Conservation (phyloP, 768 basidiomycete species). For the Phaeotremella fagi region DNA sequence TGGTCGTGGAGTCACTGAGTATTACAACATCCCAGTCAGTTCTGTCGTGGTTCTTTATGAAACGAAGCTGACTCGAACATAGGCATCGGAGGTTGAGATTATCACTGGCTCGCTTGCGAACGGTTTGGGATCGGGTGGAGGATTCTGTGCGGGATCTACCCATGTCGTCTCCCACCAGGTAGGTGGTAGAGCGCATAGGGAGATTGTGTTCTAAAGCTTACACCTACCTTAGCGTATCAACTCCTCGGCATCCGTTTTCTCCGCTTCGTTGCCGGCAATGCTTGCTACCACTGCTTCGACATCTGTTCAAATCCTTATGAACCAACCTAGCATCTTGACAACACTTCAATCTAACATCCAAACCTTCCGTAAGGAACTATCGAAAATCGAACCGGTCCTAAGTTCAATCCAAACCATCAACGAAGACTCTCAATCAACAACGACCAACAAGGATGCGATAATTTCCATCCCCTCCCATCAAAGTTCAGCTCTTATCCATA, state of each 20-base stretch:
- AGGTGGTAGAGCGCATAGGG: conserved; percentile 10
- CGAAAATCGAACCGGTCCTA: conserved; percentile 58
- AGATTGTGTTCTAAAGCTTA: too few species aligned
- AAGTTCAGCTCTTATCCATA: conserved; percentile 81
- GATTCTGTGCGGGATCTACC: conserved; percentile 87
- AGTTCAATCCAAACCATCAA: background rate
- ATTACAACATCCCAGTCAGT: conserved; percentile 85
- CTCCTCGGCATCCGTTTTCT: conserved; percentile 90
- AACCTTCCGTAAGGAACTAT: conserved; percentile 71
- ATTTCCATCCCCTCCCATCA: conserved; percentile 81
- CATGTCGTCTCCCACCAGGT: conserved; percentile 86
- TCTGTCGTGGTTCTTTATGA: background rate
- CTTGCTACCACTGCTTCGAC: conserved; percentile 83
- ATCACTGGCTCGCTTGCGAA: conserved; percentile 85
- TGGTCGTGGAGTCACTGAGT: conserved; percentile 88
- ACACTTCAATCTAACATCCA: conserved; percentile 75
- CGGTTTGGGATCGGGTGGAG: conserved; percentile 75
- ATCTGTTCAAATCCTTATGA: conserved; percentile 71
- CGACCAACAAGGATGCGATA: conserved; percentile 49
- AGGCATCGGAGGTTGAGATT: conserved; percentile 90
- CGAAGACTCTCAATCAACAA: background rate
- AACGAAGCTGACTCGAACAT: conserved; percentile 1
- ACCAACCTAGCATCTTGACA: conserved; percentile 68
- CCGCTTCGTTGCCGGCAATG: conserved; percentile 85
- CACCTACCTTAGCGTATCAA: conserved; percentile 70